Conservation (phyloP, 2,329 filamentous ascomycete species). For the Diaporthe longicolla region DNA sequence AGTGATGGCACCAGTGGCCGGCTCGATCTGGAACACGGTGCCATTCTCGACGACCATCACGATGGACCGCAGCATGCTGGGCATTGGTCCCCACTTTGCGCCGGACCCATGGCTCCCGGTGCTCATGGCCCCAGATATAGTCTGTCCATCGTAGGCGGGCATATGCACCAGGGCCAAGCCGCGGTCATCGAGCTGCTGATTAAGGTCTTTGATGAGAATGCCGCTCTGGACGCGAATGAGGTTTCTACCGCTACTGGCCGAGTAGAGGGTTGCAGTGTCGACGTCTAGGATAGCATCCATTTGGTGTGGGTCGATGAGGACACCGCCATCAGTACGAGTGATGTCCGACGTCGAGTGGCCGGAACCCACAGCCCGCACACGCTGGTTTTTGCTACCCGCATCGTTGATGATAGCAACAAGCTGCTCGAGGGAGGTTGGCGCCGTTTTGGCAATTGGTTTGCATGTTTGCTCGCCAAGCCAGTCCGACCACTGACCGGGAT, state of each 20-base stretch:
- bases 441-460: slow-evolving; percentile 42
- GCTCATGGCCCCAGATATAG: slow-evolving; percentile 46
- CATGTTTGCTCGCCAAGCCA: slow-evolving; percentile 46
- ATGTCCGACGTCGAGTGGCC: slow-evolving; percentile 49
- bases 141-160: slow-evolving; percentile 49
- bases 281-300: slow-evolving; percentile 44
- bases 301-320: slow-evolving; percentile 44
- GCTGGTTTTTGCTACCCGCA: slow-evolving; percentile 42
- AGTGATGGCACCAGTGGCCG: slow-evolving; percentile 43
- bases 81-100: slow-evolving; percentile 44
- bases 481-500: slow-evolving; percentile 43
- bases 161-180: slow-evolving; percentile 47
- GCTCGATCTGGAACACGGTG: slow-evolving; percentile 48
- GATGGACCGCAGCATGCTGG: slow-evolving; percentile 44
- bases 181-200: slow-evolving; percentile 45
- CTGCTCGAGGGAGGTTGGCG: slow-evolving; percentile 45
- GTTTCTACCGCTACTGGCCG: neutral
- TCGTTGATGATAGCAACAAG: slow-evolving; percentile 46
- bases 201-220: slow-evolving; percentile 47
- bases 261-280: slow-evolving; percentile 38
- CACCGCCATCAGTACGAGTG: slow-evolving; percentile 43
- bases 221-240: slow-evolving; percentile 46
- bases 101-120: slow-evolving; percentile 49
- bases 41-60: slow-evolving; percentile 46
- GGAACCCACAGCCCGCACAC: slow-evolving; percentile 47